Percentiles rank a stretch among this genome's conserved stretches.
phyloP scores from a whole-genome alignment of 2,329 filamentous ascomycete species.

The Teratosphaeria nubilosa region DNA sequence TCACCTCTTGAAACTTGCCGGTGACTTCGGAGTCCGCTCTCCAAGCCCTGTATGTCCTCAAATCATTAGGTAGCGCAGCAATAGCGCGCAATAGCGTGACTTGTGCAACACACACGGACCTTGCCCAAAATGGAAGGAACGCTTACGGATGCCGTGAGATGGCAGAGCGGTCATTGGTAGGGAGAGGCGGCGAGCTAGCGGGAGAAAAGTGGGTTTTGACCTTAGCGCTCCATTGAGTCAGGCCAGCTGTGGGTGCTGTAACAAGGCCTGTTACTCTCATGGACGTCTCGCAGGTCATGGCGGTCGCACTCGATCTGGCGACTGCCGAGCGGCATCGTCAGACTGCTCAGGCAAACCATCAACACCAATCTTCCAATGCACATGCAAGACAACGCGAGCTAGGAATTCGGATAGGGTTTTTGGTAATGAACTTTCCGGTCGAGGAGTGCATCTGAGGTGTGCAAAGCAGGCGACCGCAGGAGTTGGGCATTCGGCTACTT shows the following conservation, averaged over 20 bases:
- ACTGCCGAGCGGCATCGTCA: no score
- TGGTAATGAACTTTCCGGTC: no score
- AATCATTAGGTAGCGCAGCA: no score
- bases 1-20: not conserved
- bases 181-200: not conserved
- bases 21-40: not conserved
- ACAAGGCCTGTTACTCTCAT: not conserved
- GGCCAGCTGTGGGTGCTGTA: not conserved
- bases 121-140: not conserved
- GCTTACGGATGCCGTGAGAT: not conserved
- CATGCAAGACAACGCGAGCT: no score
- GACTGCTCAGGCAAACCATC: no score
- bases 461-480: no score
- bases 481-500: no score
- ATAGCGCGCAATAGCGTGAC: not conserved
- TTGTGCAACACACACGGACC: not conserved
- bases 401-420: no score
- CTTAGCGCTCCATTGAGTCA: not conserved
- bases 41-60: not conserved
- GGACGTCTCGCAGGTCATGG: no score
- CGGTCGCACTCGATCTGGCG: no score
- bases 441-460: no score
- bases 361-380: no score
- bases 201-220: not conserved
- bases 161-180: not conserved